Evolutionary conservation across 257 asterid genomes (phyloP), one percentile per base, ranked within the genome.

Genomic region (Hygrophila difformis): DNA sequence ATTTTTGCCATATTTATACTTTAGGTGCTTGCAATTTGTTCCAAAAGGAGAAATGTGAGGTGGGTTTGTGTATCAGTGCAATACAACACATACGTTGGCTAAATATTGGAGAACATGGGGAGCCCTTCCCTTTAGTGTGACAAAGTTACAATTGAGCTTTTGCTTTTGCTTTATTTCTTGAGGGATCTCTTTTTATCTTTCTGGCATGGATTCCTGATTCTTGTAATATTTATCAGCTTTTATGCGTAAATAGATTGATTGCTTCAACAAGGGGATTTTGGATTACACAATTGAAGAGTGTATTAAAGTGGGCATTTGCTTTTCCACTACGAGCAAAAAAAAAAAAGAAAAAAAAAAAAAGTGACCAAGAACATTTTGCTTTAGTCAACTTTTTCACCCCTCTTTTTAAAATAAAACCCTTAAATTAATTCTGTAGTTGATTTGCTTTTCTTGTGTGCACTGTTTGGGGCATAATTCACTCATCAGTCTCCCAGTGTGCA

Each of bases 151-250:
- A 48, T 26, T 39, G 17, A 49, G 49, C 72, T 69, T 70, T 74
- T 39, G 51, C 70, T 65, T 72, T 66, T 65, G 56, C 74, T 66
- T 68, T 60, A 49, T 72, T 68, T 72, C 31, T 57, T 56, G 22
- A 8, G 7, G 50, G 46, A 24, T 51, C 62, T 42, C 53, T 49
- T 50, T 57, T 63, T 26, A 55, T 62, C 62, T 71, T 67, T 59
- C 71, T 53, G 39, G 70, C 39, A 34, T 68, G 57, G 71, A 64
- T 68, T 61, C 65, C 65, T 9, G 71, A 64, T 68, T 63, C 65
- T 67, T 9, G 12, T 46, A 54, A 40, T 47, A 53, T 57, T 31
- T 47, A 34, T 53, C 55, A 28, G 51, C 43, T 59, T 66, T 47
- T 41, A 17, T 37, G 49, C 36, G 4, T n/a, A n/a, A n/a, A n/a